Evolutionary conservation across 148 eudicot genomes (phyloP).

Genomic region (Persicaria maculosa): DNA sequence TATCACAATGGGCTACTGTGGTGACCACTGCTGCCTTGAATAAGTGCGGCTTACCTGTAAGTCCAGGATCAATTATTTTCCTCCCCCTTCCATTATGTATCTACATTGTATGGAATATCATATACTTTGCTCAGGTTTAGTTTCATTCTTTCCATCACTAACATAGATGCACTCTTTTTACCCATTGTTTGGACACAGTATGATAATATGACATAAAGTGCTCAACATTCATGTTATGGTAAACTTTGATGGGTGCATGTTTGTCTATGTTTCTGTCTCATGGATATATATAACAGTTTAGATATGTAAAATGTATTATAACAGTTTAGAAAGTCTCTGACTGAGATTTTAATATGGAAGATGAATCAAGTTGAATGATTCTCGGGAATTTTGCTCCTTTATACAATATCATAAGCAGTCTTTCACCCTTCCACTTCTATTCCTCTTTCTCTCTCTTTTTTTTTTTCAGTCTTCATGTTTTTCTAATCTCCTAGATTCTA

Average conservation of each 20-base stretch:
- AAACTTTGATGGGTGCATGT: background rate
- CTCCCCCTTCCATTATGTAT: slow-evolving; percentile 3
- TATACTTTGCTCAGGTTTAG: background rate
- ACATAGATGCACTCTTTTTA: background rate
- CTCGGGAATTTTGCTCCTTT: background rate
- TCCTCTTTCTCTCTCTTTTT: background rate
- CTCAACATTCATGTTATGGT: slow-evolving; percentile 5
- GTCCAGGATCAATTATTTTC: slow-evolving; percentile 22
- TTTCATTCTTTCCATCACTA: background rate
- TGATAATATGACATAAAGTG: slow-evolving; percentile 4
- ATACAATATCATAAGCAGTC: background rate
- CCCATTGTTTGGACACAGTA: background rate
- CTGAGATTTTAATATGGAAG: background rate
- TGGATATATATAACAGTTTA: background rate
- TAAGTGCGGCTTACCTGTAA: slow-evolving; percentile 84
- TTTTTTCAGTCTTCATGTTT: background rate
- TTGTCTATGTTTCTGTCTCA: background rate
- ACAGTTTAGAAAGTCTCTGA: background rate
- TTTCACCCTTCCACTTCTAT: background rate
- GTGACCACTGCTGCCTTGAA: slow-evolving; percentile 60
- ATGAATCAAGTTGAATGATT: background rate
- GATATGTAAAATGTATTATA: background rate
- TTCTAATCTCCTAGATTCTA: background rate
- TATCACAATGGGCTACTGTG: slow-evolving; percentile 64
- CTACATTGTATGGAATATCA: background rate